Percentiles rank a stretch among this genome's conserved stretches.
Evolutionary conservation across 1,139 yeast genomes (phyloP).

Genomic region (Yamadazyma triangularis): DNA sequence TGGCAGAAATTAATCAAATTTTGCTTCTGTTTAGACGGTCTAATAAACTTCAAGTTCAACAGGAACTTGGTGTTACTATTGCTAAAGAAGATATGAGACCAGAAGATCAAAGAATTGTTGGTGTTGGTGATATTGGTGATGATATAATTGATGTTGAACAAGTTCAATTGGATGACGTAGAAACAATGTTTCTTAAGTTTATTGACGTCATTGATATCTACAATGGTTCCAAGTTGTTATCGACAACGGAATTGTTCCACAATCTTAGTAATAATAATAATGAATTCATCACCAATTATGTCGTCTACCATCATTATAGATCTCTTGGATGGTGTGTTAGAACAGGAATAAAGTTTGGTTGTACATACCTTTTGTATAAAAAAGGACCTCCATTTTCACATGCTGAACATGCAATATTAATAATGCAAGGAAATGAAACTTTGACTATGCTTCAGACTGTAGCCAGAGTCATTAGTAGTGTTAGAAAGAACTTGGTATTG

Average conservation of each 20-base stretch:
- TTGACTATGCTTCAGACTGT: constrained; percentile 67
- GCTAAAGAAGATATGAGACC: constrained; percentile 15
- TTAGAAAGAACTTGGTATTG: constrained; percentile 70
- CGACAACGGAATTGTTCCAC: constrained; percentile 34
- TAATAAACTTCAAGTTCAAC: constrained; percentile 10
- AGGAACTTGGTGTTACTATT: constrained; percentile 10
- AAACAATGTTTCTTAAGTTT: constrained; percentile 60
- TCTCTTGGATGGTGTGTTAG: constrained; percentile 94
- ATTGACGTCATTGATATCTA: constrained; percentile 40
- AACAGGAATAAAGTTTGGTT: constrained; percentile 87
- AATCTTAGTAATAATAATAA: constrained; percentile 32
- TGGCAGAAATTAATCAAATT: constrained; percentile 22
- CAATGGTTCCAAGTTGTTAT: constrained; percentile 1
- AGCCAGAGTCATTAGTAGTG: constrained; percentile 83
- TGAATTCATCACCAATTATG: constrained; percentile 51
- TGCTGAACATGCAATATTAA: constrained; percentile 74
- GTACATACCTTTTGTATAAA: constrained; percentile 73
- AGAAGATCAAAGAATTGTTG: constrained; percentile 35
- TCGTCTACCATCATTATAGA: constrained; percentile 81
- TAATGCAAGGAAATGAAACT: constrained; percentile 39
- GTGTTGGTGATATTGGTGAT: constrained; percentile 27
- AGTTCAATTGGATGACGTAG: constrained; percentile 72
- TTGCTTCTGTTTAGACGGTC: constrained; percentile 19
- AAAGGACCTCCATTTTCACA: constrained; percentile 95
- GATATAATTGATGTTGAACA: constrained; percentile 50